Base-by-base conservation (phyloP, 305 asterid species). In the Fraxinus xanthoxyloides region DNA sequence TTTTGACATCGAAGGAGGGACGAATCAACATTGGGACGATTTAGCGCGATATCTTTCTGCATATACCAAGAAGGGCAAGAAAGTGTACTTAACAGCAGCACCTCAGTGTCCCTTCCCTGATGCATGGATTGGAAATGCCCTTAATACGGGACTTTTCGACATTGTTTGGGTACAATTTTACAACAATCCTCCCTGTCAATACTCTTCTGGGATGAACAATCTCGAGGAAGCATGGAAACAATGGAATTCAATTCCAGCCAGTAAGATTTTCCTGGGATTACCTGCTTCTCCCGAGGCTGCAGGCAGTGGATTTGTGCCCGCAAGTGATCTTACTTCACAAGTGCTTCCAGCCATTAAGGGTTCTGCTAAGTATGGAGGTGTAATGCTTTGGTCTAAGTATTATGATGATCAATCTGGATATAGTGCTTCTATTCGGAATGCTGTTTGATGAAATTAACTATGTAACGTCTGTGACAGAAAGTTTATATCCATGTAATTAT, bases 101-200 rank as follows among this genome's bases (percentile, higher is more conserved):
- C 85, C 87, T 8, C 84, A 85, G 28, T 82, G 85, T 26, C 85
- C 84, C 2, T 82, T 85, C 56, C 87, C 85, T 4, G 88, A 85
- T 79, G 82, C 80, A 63, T 82, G 82, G 19, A n/a, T 82, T 0
- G 85, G 88, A 21, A 76, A 82, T 1, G 88, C 88, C 5, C 85
- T 85, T n/a, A 77, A 82, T 12, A 82, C 88, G 1, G 85, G 88
- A 3, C 63, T 85, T 24, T 82, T 85, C 17, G 85, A 85, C 82
- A 79, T 79, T 69, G 88, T 85, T 23, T 83, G 83, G 86, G 86
- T 83, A 0, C 86, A 83, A 35, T 83, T 83, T 31, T 85, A 85
- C 19, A 81, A 85, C 56, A 82, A 85, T 34, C 82, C 88, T 31
- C 88, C 85, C 5, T 85, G 88, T 35, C 85, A 82, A 38, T 85